Conservation (phyloP, 768 basidiomycete genomes). For the Suillus paluster region DNA sequence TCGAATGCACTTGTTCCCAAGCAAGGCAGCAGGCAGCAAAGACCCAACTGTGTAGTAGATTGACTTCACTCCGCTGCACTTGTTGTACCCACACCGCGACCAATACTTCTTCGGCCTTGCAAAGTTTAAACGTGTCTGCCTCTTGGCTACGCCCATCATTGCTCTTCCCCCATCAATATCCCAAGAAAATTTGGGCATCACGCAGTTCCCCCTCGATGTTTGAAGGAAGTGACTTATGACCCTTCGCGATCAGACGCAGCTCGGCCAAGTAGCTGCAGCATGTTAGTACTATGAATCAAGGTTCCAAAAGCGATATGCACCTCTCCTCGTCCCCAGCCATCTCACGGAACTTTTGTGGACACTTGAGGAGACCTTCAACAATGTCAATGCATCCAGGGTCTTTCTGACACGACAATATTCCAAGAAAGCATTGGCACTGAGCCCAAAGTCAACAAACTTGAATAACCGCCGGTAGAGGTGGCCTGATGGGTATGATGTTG, state of each 20-base stretch:
- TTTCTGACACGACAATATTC: slow-evolving; percentile 79
- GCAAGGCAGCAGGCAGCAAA: no score
- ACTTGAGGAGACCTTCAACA: slow-evolving; percentile 61
- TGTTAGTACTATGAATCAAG: slow-evolving; percentile 7
- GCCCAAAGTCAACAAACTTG: slow-evolving; percentile 82
- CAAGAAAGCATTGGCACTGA: slow-evolving; percentile 77
- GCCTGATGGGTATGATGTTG: slow-evolving; percentile 29
- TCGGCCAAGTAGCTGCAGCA: slow-evolving; percentile 72
- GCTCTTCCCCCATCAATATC: slow-evolving; percentile 48
- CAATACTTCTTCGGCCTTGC: slow-evolving; percentile 65
- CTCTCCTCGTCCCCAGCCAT: slow-evolving; percentile 60
- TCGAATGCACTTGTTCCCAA: no score
- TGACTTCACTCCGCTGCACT: no score
- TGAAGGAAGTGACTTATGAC: slow-evolving; percentile 52
- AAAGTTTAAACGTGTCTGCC: slow-evolving; percentile 60
- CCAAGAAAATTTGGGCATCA: slow-evolving; percentile 68
- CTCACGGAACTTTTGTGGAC: slow-evolving; percentile 69
- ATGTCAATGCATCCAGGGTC: slow-evolving; percentile 84
- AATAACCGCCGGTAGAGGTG: slow-evolving; percentile 67
- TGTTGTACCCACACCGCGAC: no score
- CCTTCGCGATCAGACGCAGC: slow-evolving; percentile 79
- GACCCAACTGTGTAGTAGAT: no score
- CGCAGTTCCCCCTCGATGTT: slow-evolving; percentile 57
- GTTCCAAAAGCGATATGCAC: slow-evolving; percentile 41
- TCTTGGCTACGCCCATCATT: slow-evolving; percentile 2